These are phyloP conservation scores for Phaeolepiota aurea DNA, from an alignment of 768 basidiomycete genomes.

Conservation along the genomic window DNA sequence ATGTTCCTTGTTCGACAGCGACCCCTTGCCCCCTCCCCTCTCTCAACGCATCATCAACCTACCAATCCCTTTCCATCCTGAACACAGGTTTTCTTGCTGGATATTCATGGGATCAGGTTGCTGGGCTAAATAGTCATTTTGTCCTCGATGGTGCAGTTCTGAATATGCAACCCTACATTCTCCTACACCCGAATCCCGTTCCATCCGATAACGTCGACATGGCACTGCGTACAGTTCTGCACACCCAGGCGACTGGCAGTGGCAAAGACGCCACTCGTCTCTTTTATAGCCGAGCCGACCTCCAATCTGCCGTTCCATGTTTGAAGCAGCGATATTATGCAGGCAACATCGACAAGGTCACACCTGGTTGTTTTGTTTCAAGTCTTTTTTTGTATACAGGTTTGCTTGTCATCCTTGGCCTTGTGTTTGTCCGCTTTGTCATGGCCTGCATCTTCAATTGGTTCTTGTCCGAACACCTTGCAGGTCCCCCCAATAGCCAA, in stretches of 20 bases:
- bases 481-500: conserved; percentile 63
- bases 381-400: conserved; percentile 84
- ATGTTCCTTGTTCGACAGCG: conserved; percentile 56
- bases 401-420: conserved; percentile 82
- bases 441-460: conserved; percentile 98
- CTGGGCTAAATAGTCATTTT: conserved; percentile 61
- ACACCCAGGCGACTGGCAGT: conserved; percentile 32
- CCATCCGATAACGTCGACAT: conserved; percentile 71
- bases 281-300: conserved; percentile 64
- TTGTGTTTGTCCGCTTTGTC: conserved; percentile 81
- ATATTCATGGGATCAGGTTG: conserved; percentile 88
- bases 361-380: conserved; percentile 92
- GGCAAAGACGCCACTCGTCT: conserved; percentile 89
- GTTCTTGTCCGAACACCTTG: conserved; percentile 82
- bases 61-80: conserved; percentile 49
- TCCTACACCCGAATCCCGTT: conserved; percentile 59
- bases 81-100: conserved; percentile 70
- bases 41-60: conserved; percentile 48
- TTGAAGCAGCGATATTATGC: conserved; percentile 81
- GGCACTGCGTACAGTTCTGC: conserved; percentile 71
- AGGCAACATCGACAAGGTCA: conserved; percentile 93
- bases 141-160: conserved; percentile 92
- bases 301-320: conserved; percentile 69
- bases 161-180: conserved; percentile 84
- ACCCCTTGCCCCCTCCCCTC: conserved; percentile 62